These are phyloP conservation scores for Caryopteris hybrid DNA, from an alignment of 305 asterid genomes.

Conservation along the genomic window DNA sequence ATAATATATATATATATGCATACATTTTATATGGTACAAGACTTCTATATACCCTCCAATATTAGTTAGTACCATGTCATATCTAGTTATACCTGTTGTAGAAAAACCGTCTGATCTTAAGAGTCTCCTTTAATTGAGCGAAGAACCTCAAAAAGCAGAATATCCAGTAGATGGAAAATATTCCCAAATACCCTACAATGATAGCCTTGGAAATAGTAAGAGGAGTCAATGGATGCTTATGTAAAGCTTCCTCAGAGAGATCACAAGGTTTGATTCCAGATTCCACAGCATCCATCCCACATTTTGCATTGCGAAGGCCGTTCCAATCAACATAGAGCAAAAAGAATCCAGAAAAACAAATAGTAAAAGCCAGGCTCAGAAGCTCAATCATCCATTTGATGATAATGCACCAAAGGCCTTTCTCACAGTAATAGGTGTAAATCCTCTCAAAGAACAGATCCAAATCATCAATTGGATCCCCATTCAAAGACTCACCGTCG, in stretches of 20 bases:
- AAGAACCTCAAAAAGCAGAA: conserved; percentile 83
- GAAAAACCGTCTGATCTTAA: conserved; percentile 80
- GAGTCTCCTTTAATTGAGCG: conserved; percentile 83
- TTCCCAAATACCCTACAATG: conserved; percentile 78
- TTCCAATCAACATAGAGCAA: conserved; percentile 86
- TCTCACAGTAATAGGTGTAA: conserved; percentile 84
- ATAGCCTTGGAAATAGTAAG: conserved; percentile 71
- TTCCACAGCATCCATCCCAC: conserved; percentile 99
- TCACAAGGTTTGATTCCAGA: conserved; percentile 95
- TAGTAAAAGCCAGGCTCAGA: conserved; percentile 73
- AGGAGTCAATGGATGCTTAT: conserved; percentile 79
- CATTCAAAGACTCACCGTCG: conserved; percentile 64
- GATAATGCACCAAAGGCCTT: conserved; percentile 95
- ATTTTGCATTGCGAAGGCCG: conserved; percentile 89
- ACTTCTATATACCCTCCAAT: neutral
- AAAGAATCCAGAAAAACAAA: conserved; percentile 86
- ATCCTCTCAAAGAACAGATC: conserved; percentile 92
- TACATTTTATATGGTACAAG: neutral
- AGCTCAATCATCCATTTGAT: conserved; percentile 88
- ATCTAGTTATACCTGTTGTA: conserved; percentile 52
- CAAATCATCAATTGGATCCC: conserved; percentile 74
- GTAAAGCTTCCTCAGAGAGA: conserved; percentile 85
- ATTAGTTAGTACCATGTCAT: neutral
- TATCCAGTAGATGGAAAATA: conserved; percentile 73
- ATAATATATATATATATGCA: no score